Evolutionary conservation across 306 rosid species (phyloP).

Genomic region (Cicer yamashitae): DNA sequence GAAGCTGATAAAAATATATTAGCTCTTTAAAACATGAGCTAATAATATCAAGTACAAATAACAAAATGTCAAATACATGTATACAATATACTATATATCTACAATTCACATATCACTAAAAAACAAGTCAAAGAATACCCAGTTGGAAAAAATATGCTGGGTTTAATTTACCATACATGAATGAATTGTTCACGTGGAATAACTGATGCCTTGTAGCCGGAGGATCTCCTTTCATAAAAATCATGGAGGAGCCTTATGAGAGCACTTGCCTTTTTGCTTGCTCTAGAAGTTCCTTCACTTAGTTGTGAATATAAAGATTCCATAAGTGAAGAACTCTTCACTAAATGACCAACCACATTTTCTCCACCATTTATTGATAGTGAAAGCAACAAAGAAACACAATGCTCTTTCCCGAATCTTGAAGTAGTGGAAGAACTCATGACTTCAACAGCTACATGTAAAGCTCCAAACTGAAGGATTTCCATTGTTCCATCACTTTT

Average conservation of each 20-base stretch:
- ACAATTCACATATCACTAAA: conserved; percentile 42
- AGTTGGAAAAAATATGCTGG: conserved; percentile 43
- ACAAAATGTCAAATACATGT: conserved; percentile 25
- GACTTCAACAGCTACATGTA: conserved; percentile 54
- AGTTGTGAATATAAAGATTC: conserved; percentile 66
- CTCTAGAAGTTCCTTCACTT: conserved; percentile 70
- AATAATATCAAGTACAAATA: conserved; percentile 44
- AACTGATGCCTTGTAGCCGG: conserved; percentile 52
- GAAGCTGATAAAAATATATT: conserved; percentile 56
- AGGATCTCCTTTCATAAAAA: conserved; percentile 61
- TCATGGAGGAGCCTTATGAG: conserved; percentile 75
- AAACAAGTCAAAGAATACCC: conserved; percentile 51
- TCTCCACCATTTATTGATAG: conserved; percentile 65
- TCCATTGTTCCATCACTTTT: conserved; percentile 59
- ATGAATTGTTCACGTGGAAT: conserved; percentile 63
- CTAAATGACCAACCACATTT: conserved; percentile 59
- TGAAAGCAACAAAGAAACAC: conserved; percentile 74
- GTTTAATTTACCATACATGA: conserved; percentile 71
- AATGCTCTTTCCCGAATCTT: conserved; percentile 65
- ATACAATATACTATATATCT: conserved; percentile 39
- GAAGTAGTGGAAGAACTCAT: conserved; percentile 60
- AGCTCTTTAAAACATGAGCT: conserved; percentile 73
- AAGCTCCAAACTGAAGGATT: conserved; percentile 51
- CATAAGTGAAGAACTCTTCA: conserved; percentile 68
- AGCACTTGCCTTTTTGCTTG: conserved; percentile 68